These are phyloP conservation scores for Trypanosoma lewisi DNA, from an alignment of 208 protist genomes.

Conservation along the genomic window DNA sequence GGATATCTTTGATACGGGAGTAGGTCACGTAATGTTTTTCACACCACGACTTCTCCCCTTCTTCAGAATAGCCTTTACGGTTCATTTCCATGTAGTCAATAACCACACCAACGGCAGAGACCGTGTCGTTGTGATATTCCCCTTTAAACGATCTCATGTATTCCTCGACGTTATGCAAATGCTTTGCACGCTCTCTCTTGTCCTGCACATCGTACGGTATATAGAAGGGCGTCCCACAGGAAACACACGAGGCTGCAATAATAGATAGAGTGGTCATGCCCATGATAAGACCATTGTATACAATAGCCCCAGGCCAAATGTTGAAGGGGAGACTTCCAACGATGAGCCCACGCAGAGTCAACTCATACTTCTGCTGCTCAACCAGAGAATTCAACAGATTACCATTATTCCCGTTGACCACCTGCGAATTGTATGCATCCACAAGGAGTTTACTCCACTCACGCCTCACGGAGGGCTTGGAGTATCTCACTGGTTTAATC, in stretches of 20 bases:
- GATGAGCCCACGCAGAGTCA: conserved; percentile 71
- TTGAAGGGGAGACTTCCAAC: conserved; percentile 54
- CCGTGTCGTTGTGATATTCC: conserved; percentile 54
- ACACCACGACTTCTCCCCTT: conserved; percentile 75
- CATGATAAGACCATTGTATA: conserved; percentile 76
- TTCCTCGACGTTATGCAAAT: conserved; percentile 29
- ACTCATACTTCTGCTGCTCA: conserved; percentile 42
- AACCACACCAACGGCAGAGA: conserved; percentile 54
- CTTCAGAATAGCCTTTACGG: conserved; percentile 68
- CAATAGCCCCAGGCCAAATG: conserved; percentile 51
- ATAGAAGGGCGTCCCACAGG: conserved; percentile 66
- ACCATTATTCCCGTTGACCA: conserved; percentile 29
- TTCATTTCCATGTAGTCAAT: conserved; percentile 79
- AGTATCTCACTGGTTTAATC: conserved; percentile 35
- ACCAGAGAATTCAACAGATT: conserved; percentile 7
- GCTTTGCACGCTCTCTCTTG: conserved; percentile 24
- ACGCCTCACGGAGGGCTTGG: conserved; percentile 28
- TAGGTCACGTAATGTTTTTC: conserved; percentile 59
- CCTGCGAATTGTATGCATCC: conserved; percentile 19
- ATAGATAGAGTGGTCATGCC: conserved; percentile 67
- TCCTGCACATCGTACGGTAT: conserved; percentile 61
- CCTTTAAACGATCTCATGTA: conserved; percentile 62
- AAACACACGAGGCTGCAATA: conserved; percentile 57
- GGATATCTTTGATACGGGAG: conserved; percentile 53
- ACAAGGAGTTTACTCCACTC: conserved; percentile 47